Base-by-base conservation (phyloP, 202 grass and related monocot species). In the Elaeis oleifera region DNA sequence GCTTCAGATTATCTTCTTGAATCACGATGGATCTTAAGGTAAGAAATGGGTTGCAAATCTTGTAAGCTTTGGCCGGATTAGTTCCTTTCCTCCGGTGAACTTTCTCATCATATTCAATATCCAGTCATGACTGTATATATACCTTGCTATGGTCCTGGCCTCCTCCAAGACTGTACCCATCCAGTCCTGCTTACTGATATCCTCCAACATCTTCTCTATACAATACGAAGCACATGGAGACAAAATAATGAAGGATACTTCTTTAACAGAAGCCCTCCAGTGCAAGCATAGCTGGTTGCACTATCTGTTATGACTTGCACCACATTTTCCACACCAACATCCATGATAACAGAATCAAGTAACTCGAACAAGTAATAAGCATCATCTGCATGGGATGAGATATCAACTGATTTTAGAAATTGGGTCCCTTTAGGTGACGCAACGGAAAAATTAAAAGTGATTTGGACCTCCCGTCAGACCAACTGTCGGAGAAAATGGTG, bases 181-280 rank as follows among this genome's bases (percentile, higher is more conserved):
- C 68, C 68, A 60, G 4, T 71, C 68, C 32, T 18, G 36, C 36
- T 71, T 71, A 29, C 68, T 60, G 23, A 71, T 71, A 71, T 71
- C 68, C 39, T 71, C 68, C 39, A 71, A 59, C 56, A 71, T 71
- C 36, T 71, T 71, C 68, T 71, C 68, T 14, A 71, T 59, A 23
- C 36, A 51, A 50, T 58, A 71, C 3, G 55, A 71, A 36, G 68
- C 54, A 71, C 68, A 71, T 29, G 56, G 54, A 71, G 56, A 59
- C 68, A 55, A 71, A 71, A 71, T 71, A 71, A 24, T 4, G 56
- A 59, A 24, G 68, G 68, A 59, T 71, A 71, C 22, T 71, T 71
- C 56, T 71, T 71, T 56, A 60, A 59, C 16, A 71, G 56, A 13
- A 71, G 56, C 3, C 20, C 21, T 51, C 14, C 54, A 15, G 36